phyloP scores from a whole-genome alignment of 345 rosid species.

The Brassica napus region Da-Ae NC_063440.1:2902501-2903000 shows the following conservation, averaged over 20 bases:
- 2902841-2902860: neutral
- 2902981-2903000: neutral
- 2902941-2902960: constrained; percentile 64
- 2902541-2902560: neutral
- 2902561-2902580: constrained; percentile 25
- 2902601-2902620: constrained; percentile 42
- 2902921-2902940: constrained; percentile 81
- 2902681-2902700: neutral
- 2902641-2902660: constrained; percentile 44
- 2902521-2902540: neutral
- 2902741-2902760: constrained; percentile 32
- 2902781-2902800: constrained; percentile 25
- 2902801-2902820: constrained; percentile 24
- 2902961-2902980: constrained; percentile 24
- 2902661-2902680: constrained; percentile 2
- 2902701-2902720: neutral
- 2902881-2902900: constrained; percentile 66
- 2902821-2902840: constrained; percentile 3
- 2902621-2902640: constrained; percentile 35
- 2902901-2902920: constrained; percentile 63
- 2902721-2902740: neutral
- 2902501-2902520: neutral
- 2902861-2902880: neutral
- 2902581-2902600: constrained; percentile 46
- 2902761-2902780: constrained; percentile 39